These are phyloP conservation scores for Achaetomium macrosporum DNA, from an alignment of 2,329 filamentous ascomycete genomes.

Conservation along the genomic window DNA sequence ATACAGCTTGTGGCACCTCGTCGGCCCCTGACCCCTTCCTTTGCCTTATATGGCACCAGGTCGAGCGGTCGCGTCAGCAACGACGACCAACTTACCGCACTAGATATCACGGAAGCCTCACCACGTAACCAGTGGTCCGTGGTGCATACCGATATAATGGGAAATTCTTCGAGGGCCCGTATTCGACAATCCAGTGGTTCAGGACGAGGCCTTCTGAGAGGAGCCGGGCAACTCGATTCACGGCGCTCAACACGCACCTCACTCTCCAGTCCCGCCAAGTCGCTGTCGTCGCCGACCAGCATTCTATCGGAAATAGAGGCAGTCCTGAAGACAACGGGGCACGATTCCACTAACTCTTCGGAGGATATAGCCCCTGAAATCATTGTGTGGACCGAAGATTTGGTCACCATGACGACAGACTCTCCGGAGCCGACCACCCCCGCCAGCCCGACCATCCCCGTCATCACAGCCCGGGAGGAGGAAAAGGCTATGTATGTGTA, in stretches of 20 bases:
- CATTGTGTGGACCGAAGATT: conserved; percentile 40
- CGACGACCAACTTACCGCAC: conserved; percentile 13
- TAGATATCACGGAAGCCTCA: conserved; percentile 8
- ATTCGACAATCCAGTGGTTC: conserved; percentile 21
- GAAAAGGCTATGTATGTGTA: conserved; percentile 21
- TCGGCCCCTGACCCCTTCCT: neutral
- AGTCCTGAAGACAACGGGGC: neutral
- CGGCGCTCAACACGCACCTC: conserved; percentile 26
- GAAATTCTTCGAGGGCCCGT: conserved; percentile 23
- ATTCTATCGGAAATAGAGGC: conserved; percentile 14
- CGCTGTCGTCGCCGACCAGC: conserved; percentile 15
- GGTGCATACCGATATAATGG: conserved; percentile 19
- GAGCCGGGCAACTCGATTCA: conserved; percentile 31
- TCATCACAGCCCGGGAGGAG: neutral
- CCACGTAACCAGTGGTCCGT: conserved; percentile 2
- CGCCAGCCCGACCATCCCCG: conserved; percentile 1
- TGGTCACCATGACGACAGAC: conserved; percentile 33
- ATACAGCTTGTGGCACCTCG: conserved; percentile 9
- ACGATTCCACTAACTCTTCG: conserved; percentile 5
- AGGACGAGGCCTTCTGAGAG: conserved; percentile 25
- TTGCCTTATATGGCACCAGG: conserved; percentile 15
- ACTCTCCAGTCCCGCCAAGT: conserved; percentile 17
- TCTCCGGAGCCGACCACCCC: conserved; percentile 19
- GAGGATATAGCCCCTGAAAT: conserved; percentile 39
- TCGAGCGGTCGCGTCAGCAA: conserved; percentile 16